A percentile compares a stretch with the other conserved stretches of the same genome.
phyloP scores from a whole-genome alignment of 805 yeast genomes.

The Metschnikowia shivogae region DNA sequence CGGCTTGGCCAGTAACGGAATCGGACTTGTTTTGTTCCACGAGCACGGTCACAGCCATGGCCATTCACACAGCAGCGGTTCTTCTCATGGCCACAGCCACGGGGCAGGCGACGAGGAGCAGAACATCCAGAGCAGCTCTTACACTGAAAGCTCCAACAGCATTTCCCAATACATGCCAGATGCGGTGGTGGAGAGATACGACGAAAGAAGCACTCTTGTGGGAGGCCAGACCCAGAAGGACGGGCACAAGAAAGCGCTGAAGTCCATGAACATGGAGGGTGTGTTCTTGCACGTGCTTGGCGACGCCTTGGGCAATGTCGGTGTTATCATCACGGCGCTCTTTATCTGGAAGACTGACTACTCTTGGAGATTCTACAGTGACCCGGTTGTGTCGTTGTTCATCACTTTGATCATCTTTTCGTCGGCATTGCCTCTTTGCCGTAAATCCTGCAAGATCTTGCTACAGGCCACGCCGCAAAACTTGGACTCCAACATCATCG shows the following conservation, averaged over 20 bases:
- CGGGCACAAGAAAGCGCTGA: constrained; percentile 19
- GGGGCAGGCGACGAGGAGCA: constrained; percentile 27
- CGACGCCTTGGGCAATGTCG: constrained; percentile 92
- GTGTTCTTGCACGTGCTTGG: constrained; percentile 94
- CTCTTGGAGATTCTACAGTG: constrained; percentile 81
- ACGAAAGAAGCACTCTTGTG: constrained; percentile 35
- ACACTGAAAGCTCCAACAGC: constrained; percentile 20
- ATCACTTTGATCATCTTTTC: constrained; percentile 87
- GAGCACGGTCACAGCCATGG: constrained; percentile 52
- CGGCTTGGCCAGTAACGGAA: constrained; percentile 76
- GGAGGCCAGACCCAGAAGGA: constrained; percentile 18
- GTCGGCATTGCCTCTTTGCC: constrained; percentile 86
- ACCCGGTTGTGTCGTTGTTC: constrained; percentile 79
- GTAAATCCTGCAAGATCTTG: constrained; percentile 78
- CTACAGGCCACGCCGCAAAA: constrained; percentile 91
- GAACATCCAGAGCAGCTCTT: constrained; percentile 7
- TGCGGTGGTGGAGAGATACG: constrained; percentile 39
- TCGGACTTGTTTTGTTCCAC: constrained; percentile 85
- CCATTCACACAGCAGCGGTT: constrained; percentile 11
- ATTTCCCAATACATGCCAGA: constrained; percentile 43
- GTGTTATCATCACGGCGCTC: constrained; percentile 85
- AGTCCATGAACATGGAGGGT: constrained; percentile 95
- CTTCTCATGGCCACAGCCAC: constrained; percentile 23
- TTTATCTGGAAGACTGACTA: constrained; percentile 92
- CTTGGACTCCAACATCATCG: constrained; percentile 70